These are phyloP conservation scores for Trichoderma brevicompactum DNA, from an alignment of 2,329 filamentous ascomycete species.

Conservation along the genomic window DNA sequence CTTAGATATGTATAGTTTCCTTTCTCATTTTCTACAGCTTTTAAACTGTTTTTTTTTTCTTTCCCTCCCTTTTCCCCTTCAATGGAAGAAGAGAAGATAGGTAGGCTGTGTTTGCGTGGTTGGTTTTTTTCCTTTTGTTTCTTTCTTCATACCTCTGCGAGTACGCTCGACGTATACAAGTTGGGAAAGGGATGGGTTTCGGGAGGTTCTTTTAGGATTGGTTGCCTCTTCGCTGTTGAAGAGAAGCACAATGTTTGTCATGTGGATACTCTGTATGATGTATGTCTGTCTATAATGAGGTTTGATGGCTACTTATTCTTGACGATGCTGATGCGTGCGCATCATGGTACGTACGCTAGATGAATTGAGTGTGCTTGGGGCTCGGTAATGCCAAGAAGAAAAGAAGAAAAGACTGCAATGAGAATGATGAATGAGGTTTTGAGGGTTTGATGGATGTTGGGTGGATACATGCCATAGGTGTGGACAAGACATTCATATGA, in stretches of 20 bases:
- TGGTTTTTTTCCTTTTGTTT: neutral
- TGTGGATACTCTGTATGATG: constrained; percentile 32
- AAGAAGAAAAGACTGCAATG: neutral
- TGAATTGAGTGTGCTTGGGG: neutral
- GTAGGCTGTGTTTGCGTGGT: neutral
- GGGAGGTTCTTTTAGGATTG: neutral
- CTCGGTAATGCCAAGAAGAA: neutral
- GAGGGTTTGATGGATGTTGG: neutral
- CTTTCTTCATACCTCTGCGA: neutral
- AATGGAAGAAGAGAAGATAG: neutral
- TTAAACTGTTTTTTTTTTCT: constrained; percentile 10
- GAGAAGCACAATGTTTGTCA: constrained; percentile 14
- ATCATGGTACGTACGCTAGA: neutral
- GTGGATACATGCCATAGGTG: neutral
- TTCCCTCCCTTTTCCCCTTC: neutral
- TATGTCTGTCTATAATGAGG: constrained; percentile 29
- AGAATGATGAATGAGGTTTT: neutral
- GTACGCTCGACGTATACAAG: constrained; percentile 7
- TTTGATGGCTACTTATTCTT: constrained; percentile 21
- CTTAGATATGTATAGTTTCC: neutral
- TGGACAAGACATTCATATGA: neutral
- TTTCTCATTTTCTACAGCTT: neutral
- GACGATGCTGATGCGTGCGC: neutral
- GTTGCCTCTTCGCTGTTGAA: neutral
- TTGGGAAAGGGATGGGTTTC: neutral